Evolutionary conservation across 1,284 basidiomycete species (phyloP).

Genomic region (Cerrena zonata): DNA sequence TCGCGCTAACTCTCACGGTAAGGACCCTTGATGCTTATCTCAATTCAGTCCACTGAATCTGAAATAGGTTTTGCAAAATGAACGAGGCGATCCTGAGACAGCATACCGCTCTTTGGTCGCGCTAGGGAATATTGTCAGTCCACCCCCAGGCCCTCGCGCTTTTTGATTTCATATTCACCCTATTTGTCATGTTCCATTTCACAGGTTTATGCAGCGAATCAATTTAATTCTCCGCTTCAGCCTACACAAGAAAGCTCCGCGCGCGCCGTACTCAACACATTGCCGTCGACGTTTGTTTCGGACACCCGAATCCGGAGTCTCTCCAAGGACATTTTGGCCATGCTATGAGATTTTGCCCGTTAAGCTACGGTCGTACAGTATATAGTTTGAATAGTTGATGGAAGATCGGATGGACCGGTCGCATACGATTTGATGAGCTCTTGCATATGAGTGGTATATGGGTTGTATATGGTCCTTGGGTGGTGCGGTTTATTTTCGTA

Average conservation of each 20-base stretch:
- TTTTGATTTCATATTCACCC: not conserved
- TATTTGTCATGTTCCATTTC: too few species aligned
- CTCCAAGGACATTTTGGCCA: not conserved
- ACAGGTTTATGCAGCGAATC: not conserved
- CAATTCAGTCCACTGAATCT: not conserved
- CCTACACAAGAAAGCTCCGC: not conserved
- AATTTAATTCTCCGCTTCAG: not conserved
- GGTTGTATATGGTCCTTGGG: too few species aligned
- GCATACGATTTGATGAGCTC: not conserved
- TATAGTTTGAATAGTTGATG: not conserved
- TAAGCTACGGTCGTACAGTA: too few species aligned
- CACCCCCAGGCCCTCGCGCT: not conserved
- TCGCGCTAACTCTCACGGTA: slow-evolving; percentile 47
- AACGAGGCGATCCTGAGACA: slow-evolving; percentile 75
- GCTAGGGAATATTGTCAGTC: slow-evolving; percentile 67
- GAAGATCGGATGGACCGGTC: not conserved
- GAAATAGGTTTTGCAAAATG: slow-evolving; percentile 54
- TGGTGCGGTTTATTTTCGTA: not conserved
- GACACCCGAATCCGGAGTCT: not conserved
- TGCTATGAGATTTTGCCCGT: not conserved
- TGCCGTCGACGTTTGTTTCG: not conserved
- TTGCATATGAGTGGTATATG: not conserved
- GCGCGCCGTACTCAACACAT: not conserved
- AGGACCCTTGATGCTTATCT: slow-evolving; percentile 7
- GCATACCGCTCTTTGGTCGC: slow-evolving; percentile 82